phyloP scores from a whole-genome alignment of 768 basidiomycete species.

The Cyclocybe cylindracea region DNA sequence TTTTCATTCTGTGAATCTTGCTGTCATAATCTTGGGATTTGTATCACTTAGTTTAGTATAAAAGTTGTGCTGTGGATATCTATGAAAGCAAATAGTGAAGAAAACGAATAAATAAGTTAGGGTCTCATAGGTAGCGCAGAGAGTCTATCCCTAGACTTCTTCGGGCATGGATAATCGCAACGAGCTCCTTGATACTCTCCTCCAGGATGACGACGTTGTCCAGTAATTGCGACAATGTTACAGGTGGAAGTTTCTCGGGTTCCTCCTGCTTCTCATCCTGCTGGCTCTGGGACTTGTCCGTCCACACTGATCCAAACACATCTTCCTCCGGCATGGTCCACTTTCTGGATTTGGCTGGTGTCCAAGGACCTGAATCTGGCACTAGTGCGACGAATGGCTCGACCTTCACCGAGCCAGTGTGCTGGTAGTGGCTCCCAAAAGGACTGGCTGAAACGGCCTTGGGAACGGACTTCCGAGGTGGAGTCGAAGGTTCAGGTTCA shows the following conservation, averaged over 20 bases:
- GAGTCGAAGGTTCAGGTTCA: constrained; percentile 44
- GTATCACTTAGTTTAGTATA: neutral
- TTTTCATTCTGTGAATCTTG: too few relatives aligned
- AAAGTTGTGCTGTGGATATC: too few relatives aligned
- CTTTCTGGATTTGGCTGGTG: constrained; percentile 46
- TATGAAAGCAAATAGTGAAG: neutral
- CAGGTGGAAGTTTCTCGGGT: constrained; percentile 31
- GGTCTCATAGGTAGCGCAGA: constrained; percentile 65
- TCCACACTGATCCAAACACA: constrained; percentile 62
- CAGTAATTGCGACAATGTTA: constrained; percentile 81
- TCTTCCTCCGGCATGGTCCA: constrained; percentile 72
- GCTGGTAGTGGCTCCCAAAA: constrained; percentile 82
- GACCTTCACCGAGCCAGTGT: constrained; percentile 69
- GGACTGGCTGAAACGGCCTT: constrained; percentile 66
- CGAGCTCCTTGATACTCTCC: constrained; percentile 92
- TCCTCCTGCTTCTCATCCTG: constrained; percentile 33
- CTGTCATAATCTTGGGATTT: neutral
- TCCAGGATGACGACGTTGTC: constrained; percentile 96
- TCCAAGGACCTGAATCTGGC: constrained; percentile 66
- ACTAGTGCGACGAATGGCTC: constrained; percentile 67
- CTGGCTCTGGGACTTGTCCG: constrained; percentile 24
- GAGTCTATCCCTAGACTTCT: constrained; percentile 84
- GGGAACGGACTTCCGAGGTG: constrained; percentile 36
- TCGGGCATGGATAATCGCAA: constrained; percentile 82
- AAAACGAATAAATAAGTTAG: constrained; percentile 8